Conservation (phyloP, 2,329 filamentous ascomycete species). For the Zymoseptoria brevis region DNA sequence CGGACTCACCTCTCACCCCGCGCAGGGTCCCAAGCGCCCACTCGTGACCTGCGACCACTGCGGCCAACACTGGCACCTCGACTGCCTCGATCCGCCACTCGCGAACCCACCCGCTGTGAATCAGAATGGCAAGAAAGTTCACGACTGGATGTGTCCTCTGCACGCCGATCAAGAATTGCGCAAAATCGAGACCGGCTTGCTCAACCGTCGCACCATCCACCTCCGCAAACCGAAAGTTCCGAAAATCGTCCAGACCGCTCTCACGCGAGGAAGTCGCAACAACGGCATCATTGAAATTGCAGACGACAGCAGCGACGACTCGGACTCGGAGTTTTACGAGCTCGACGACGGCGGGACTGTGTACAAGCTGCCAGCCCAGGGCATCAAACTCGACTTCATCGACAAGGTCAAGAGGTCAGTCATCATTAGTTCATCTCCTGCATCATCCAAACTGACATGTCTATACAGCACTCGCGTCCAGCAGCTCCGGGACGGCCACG, state of each 20-base stretch:
- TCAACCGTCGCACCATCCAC: conserved; percentile 32
- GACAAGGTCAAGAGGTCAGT: conserved; percentile 47
- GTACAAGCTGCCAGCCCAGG: conserved; percentile 38
- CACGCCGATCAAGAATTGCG: conserved; percentile 71
- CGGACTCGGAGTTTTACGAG: conserved; percentile 40
- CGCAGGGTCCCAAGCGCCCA: conserved; percentile 48
- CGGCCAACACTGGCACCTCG: conserved; percentile 77
- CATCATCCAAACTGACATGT: not conserved
- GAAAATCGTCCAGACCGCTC: conserved; percentile 39
- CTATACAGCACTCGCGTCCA: conserved; percentile 17
- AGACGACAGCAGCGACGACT: conserved; percentile 36
- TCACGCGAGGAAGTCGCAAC: conserved; percentile 54
- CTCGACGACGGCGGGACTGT: conserved; percentile 31
- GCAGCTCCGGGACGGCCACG: conserved; percentile 16
- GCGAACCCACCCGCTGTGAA: conserved; percentile 62
- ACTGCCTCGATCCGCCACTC: conserved; percentile 80
- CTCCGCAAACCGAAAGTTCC: conserved; percentile 45
- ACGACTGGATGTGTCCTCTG: conserved; percentile 79
- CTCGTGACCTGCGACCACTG: conserved; percentile 86
- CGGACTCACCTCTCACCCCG: conserved; percentile 48
- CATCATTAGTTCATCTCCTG: not conserved
- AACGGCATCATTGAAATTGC: conserved; percentile 41
- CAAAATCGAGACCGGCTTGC: conserved; percentile 41
- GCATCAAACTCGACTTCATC: conserved; percentile 53
- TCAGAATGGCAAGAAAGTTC: conserved; percentile 47